phyloP scores from a whole-genome alignment of 345 rosid genomes.

The Diplotaxis tenuifolia region DNA sequence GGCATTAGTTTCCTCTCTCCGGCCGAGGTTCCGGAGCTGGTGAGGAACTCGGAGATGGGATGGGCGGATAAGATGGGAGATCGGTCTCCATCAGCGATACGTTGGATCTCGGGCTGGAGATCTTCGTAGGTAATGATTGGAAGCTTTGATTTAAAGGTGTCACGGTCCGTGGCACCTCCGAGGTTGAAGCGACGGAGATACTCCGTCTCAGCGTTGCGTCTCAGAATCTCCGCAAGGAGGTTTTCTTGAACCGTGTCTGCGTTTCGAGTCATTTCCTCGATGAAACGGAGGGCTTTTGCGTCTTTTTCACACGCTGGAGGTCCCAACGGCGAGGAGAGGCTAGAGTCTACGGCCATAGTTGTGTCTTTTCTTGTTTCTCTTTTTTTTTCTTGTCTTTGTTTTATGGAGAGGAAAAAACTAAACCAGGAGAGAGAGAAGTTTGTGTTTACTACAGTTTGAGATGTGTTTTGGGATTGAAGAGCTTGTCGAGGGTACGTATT shows the following conservation, averaged over 20 bases:
- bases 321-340: conserved; percentile 58
- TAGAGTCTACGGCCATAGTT: conserved; percentile 69
- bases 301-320: conserved; percentile 80
- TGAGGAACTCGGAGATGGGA: conserved; percentile 95
- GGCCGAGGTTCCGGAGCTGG: conserved; percentile 98
- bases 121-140: conserved; percentile 84
- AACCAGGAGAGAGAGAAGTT: neutral
- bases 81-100: conserved; percentile 88
- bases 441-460: conserved; percentile 14
- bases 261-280: conserved; percentile 73
- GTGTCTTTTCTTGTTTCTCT: neutral
- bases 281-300: conserved; percentile 68
- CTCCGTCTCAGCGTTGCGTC: conserved; percentile 62
- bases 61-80: conserved; percentile 80
- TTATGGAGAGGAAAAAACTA: neutral
- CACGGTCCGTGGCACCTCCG: conserved; percentile 60
- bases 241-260: conserved; percentile 64
- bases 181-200: conserved; percentile 61
- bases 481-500: conserved; percentile 16
- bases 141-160: conserved; percentile 61
- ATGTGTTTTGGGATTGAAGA: conserved; percentile 16
- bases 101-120: conserved; percentile 84
- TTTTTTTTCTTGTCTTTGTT: conserved; percentile 3
- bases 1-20: conserved; percentile 99
- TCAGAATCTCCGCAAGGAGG: conserved; percentile 62